These are phyloP conservation scores for Hura crepitans DNA, from an alignment of 441 rosid species.

Conservation along the genomic window DNA sequence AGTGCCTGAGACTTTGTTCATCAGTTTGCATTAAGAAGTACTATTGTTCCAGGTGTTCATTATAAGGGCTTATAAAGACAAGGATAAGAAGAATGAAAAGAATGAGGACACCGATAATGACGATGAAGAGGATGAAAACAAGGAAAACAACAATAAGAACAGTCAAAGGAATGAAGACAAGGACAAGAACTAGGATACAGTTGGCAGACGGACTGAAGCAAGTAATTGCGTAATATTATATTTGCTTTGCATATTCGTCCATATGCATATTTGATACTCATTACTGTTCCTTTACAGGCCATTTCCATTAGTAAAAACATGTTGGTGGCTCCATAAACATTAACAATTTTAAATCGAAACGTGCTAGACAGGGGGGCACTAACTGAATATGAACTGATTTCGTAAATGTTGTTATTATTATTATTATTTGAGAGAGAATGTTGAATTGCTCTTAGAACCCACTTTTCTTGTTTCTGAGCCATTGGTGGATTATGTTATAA, in stretches of 20 bases:
- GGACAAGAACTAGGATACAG: constrained; percentile 22
- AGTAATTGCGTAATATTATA: constrained; percentile 26
- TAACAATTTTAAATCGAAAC: too few species aligned
- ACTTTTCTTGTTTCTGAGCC: too few species aligned
- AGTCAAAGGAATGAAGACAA: constrained; percentile 15
- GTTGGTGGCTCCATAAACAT: too few species aligned
- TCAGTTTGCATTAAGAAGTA: neutral
- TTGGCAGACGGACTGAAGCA: constrained; percentile 38
- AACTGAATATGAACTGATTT: too few species aligned
- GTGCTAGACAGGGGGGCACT: too few species aligned
- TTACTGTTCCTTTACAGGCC: too few species aligned
- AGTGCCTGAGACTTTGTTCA: neutral
- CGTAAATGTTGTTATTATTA: too few species aligned
- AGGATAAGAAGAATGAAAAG: constrained; percentile 10
- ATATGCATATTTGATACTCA: neutral
- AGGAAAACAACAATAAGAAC: constrained; percentile 3
- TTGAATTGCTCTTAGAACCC: too few species aligned
- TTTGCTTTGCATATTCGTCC: neutral
- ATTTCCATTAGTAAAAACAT: too few species aligned
- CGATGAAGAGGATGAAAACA: constrained; percentile 7
- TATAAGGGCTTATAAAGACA: constrained; percentile 46
- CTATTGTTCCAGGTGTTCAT: constrained; percentile 50
- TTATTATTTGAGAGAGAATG: too few species aligned
- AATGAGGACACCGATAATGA: constrained; percentile 1
- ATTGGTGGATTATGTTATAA: too few species aligned